Conservation (phyloP, 2,329 filamentous ascomycete genomes). For the Penicillium olsonii region DNA sequence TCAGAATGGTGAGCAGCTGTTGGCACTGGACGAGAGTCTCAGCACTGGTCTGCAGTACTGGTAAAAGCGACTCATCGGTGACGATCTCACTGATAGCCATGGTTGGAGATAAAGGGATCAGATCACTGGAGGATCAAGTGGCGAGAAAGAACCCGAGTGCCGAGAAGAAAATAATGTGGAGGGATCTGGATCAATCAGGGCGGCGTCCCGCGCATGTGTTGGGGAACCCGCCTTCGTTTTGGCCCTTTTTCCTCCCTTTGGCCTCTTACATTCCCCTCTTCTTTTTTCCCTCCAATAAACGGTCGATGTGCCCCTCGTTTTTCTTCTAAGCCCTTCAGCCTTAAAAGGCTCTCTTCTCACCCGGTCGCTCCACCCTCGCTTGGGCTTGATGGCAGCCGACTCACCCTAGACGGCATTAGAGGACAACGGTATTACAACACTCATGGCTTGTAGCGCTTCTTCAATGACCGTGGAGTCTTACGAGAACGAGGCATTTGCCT, state of each 20-base stretch:
- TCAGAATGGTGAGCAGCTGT: conserved; percentile 58
- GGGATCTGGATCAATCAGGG: conserved; percentile 19
- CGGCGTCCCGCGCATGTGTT: conserved; percentile 20
- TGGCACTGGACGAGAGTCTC: conserved; percentile 73
- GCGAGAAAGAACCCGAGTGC: conserved; percentile 15
- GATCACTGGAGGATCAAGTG: conserved; percentile 4
- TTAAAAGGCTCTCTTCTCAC: neutral
- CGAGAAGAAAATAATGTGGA: conserved; percentile 13
- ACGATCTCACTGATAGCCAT: conserved; percentile 63
- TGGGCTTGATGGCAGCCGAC: conserved; percentile 6
- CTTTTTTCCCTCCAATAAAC: conserved; percentile 9
- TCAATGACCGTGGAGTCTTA: conserved; percentile 44
- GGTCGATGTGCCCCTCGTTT: conserved; percentile 2
- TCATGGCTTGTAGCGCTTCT: conserved; percentile 43
- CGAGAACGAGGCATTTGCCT: conserved; percentile 27
- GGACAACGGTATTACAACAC: conserved; percentile 10
- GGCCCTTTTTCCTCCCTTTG: conserved; percentile 5
- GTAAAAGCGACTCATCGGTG: conserved; percentile 64
- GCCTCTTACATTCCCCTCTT: conserved; percentile 4
- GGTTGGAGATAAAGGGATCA: conserved; percentile 7
- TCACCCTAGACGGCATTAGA: neutral
- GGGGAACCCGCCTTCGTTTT: conserved; percentile 10
- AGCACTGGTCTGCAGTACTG: conserved; percentile 71
- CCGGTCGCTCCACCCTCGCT: neutral
- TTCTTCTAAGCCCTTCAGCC: neutral